Percentiles rank a stretch among this genome's conserved stretches.
Conservation (phyloP, 768 basidiomycete species). For the Tricholoma hemisulphureum region DNA sequence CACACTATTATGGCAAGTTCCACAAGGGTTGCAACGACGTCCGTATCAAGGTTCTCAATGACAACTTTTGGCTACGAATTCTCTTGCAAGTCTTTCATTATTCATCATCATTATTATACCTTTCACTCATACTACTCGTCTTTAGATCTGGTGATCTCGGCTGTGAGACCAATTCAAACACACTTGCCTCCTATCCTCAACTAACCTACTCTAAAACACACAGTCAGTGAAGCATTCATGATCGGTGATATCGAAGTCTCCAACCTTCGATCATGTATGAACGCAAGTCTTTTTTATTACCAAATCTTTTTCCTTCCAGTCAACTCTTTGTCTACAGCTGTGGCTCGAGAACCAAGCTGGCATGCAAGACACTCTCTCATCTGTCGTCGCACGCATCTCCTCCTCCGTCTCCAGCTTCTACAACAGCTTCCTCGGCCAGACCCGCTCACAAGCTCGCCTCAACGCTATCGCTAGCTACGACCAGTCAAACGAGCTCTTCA, state of each 20-base stretch:
- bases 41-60: conserved; percentile 53
- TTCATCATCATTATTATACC: conserved; percentile 7
- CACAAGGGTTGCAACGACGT: conserved; percentile 62
- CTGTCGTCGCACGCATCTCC: conserved; percentile 53
- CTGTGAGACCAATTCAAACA: conserved; percentile 53
- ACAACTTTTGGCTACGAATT: conserved; percentile 68
- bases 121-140: too few species aligned
- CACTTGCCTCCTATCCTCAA: too few species aligned
- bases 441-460: conserved; percentile 68
- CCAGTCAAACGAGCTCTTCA: conserved; percentile 87
- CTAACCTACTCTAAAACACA: conserved; percentile 14
- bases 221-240: conserved; percentile 77
- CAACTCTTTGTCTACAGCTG: conserved; percentile 38
- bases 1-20: conserved; percentile 56
- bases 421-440: conserved; percentile 74
- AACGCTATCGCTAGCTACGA: conserved; percentile 88
- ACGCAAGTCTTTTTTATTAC: conserved; percentile 42
- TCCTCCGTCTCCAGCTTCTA: conserved; percentile 61
- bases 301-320: conserved; percentile 1
- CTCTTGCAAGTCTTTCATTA: conserved; percentile 45
- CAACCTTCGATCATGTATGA: conserved; percentile 59
- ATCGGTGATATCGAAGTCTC: conserved; percentile 65
- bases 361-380: conserved; percentile 57
- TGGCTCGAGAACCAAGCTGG: conserved; percentile 68
- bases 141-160: conserved; percentile 60